Percentiles rank a stretch among this genome's conserved stretches.
Evolutionary conservation across 768 basidiomycete species (phyloP).

Genomic region (Boletus speciosus): DNA sequence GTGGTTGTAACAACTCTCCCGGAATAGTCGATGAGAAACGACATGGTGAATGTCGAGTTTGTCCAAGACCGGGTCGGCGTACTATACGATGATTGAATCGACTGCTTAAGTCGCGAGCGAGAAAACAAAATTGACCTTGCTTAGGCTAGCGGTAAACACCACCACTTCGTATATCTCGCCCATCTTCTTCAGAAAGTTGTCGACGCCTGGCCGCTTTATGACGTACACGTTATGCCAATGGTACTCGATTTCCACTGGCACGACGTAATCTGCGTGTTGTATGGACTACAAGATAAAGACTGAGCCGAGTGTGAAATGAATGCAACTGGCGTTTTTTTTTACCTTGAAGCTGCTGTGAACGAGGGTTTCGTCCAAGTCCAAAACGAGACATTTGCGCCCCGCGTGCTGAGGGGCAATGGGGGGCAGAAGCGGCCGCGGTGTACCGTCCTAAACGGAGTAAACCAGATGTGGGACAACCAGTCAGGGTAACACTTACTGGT

Average conservation of each 20-base stretch:
- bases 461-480: background rate
- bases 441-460: conserved; percentile 62
- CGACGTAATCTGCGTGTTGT: conserved; percentile 93
- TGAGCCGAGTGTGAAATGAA: conserved; percentile 10
- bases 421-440: conserved; percentile 83
- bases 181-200: conserved; percentile 96
- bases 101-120: background rate
- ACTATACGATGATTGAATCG: conserved; percentile 46
- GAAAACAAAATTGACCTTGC: conserved; percentile 64
- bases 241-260: conserved; percentile 98
- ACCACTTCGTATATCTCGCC: conserved; percentile 98
- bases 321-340: conserved; percentile 9
- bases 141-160: conserved; percentile 95
- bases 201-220: conserved; percentile 97
- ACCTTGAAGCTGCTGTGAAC: conserved; percentile 99
- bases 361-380: conserved; percentile 96
- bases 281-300: conserved; percentile 60
- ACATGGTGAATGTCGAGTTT: conserved; percentile 92
- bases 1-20: conserved; percentile 99
- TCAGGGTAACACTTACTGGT: conserved; percentile 56
- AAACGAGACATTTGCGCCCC: conserved; percentile 92
- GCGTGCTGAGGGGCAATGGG: conserved; percentile 74
- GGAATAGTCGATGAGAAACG: conserved; percentile 90
- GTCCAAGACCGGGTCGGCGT: conserved; percentile 97
- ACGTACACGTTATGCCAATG: conserved; percentile 99